Base-by-base conservation (phyloP, 2,329 filamentous ascomycete species). In the Zymoseptoria ardabiliae region DNA sequence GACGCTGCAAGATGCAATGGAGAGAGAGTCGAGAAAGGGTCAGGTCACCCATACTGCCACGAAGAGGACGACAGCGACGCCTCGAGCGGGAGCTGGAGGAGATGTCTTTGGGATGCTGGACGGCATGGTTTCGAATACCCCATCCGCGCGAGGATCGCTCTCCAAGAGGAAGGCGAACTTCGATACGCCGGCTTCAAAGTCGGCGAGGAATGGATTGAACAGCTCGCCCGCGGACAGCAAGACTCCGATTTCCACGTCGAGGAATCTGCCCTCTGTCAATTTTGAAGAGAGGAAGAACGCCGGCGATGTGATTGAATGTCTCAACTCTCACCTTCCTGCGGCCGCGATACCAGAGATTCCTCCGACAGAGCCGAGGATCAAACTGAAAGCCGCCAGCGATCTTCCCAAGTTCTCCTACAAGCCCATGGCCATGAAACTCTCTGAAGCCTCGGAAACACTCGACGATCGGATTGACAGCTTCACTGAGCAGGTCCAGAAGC, bases 391-490 rank as follows among this genome's bases (percentile, higher is more conserved):
- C 2, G 89, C 90, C 61, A 93, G 91, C 1, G 93, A 97, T 72
- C 82, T 91, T 69, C 91, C 92, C 72, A 97, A 96, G 72, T 87
- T 97, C 66, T 85, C 81, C 0, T 99, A 97, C 76, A 94, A 92
- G 71, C 90, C 91, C 1, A 87, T 97, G 80, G 88, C 90, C 2
- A 96, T 97, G 91, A 96, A 96, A 70, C 81, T 94, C 6, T 92
- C 90, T 4, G 92, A 97, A 72, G 86, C 91, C 0, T 96, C 93
- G 4, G 92, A 96, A 73, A 90, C 96, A 51, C 82, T 97, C 7
- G 94, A 99, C 75, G 93, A 97, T 74, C 83, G 91, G 67, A 97
- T 99, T 77, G 91, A 97, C 68, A 91, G 92, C 63, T 96, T 97
- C 69, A 81, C 85, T 60, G 77, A 79, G n/a, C 74, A 91, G 1